phyloP scores from a whole-genome alignment of 2,329 filamentous ascomycete species.

The Didymella segeticola region DNA sequence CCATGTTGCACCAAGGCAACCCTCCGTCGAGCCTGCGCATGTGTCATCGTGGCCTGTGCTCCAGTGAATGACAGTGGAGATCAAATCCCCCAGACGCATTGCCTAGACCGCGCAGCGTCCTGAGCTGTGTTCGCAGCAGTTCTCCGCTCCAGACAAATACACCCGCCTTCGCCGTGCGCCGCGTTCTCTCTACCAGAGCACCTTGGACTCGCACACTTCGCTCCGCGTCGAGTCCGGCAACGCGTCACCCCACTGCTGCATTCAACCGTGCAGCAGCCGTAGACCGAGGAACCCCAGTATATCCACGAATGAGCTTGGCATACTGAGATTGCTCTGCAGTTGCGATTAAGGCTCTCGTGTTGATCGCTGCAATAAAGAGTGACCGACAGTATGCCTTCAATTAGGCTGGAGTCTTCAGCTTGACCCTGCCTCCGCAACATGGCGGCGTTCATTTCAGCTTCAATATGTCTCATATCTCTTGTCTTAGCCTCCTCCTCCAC shows the following conservation, averaged over 20 bases:
- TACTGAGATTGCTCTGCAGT: not conserved
- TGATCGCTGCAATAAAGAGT: not conserved
- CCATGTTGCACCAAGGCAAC: conserved; percentile 9
- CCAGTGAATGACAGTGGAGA: conserved; percentile 7
- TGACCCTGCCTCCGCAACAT: conserved; percentile 16
- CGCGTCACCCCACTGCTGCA: not conserved
- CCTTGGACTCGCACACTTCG: conserved; percentile 1
- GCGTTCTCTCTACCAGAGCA: not conserved
- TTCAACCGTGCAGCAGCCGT: conserved; percentile 2
- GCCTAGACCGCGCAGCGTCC: conserved; percentile 15
- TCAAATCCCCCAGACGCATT: conserved; percentile 10
- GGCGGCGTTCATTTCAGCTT: conserved; percentile 14
- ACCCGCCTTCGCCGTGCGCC: conserved; percentile 2
- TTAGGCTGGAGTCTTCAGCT: not conserved
- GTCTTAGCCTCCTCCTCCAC: conserved; percentile 23
- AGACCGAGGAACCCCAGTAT: not conserved
- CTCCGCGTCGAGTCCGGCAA: conserved; percentile 5
- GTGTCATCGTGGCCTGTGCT: conserved; percentile 14
- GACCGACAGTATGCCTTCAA: not conserved
- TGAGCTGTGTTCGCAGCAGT: conserved; percentile 16
- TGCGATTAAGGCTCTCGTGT: not conserved
- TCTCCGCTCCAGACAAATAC: not conserved
- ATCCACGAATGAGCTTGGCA: conserved; percentile 15
- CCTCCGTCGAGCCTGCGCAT: conserved; percentile 5
- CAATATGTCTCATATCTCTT: conserved; percentile 15